Conservation (phyloP, 2,329 filamentous ascomycete genomes). For the Hymenotorrendiella dingleyae region DNA sequence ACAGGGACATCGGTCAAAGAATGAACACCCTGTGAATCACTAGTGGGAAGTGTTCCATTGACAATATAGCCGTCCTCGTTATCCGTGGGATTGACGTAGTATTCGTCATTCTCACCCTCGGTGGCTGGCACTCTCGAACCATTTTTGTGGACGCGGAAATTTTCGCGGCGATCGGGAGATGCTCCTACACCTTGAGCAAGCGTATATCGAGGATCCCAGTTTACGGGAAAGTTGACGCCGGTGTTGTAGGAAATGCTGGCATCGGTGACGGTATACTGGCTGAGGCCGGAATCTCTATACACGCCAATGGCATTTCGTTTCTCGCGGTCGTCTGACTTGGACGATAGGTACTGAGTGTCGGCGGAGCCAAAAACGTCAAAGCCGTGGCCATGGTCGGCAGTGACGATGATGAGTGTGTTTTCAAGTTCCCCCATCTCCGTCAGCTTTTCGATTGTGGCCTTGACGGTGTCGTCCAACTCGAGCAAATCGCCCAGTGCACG, state of each 20-base stretch:
- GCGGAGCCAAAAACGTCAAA: conserved; percentile 82
- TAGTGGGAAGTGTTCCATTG: conserved; percentile 67
- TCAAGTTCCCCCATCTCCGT: conserved; percentile 59
- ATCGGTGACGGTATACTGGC: conserved; percentile 61
- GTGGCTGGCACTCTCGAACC: conserved; percentile 58
- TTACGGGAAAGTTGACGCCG: conserved; percentile 69
- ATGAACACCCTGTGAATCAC: conserved; percentile 64
- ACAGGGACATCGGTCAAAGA: conserved; percentile 74
- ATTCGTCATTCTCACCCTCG: conserved; percentile 48
- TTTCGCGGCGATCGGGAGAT: conserved; percentile 69
- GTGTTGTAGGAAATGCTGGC: conserved; percentile 62
- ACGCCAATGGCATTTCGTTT: conserved; percentile 71
- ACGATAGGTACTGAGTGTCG: conserved; percentile 70
- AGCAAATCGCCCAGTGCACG: conserved; percentile 78
- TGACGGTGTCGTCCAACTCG: conserved; percentile 78
- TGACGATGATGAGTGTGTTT: conserved; percentile 73
- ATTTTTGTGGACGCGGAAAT: conserved; percentile 64
- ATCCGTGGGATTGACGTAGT: conserved; percentile 65
- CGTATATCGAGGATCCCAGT: conserved; percentile 81
- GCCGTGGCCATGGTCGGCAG: conserved; percentile 82
- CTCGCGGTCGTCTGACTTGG: conserved; percentile 58
- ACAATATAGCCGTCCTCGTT: conserved; percentile 60
- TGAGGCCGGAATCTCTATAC: conserved; percentile 68
- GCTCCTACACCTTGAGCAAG: conserved; percentile 68
- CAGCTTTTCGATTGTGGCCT: conserved; percentile 67